Base-by-base conservation (phyloP, 2,329 filamentous ascomycete species). In the Apiospora saccharicola region DNA sequence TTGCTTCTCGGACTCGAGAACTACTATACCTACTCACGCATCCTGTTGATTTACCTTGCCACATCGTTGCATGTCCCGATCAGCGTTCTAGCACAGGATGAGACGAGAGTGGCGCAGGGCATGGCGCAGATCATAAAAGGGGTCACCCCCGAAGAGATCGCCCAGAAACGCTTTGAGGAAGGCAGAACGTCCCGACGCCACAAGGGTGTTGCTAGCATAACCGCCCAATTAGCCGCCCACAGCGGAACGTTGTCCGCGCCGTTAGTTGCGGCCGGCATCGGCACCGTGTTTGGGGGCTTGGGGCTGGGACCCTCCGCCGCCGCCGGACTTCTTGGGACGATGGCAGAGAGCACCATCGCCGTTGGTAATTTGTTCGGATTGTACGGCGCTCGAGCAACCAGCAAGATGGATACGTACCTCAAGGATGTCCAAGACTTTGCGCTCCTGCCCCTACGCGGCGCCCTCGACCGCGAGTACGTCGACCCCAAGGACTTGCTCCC, bases 351-450 rank as follows among this genome's bases (percentile, higher is more conserved):
- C 74, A 90, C 92, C 6, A 89, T 96, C 22, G 86, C 95, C 57
- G 92, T 98, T 43, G 96, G 95, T 22, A 90, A 93, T 49, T 85
- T 98, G 51, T 98, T 98, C 78, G 96, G 96, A 12, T 94, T 96
- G n/a, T 98, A 97, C 79, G 93, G 93, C 61, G 91, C 92, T 1
- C 90, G 92, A 47, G 95, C 97, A 87, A 93, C 93, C 0, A 90
- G 91, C 70, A 92, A 95, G 80, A 94, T 95, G 87, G 94, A 98
- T 75, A 87, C 92, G n/a, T 97, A 97, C 80, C 89, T 93, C 14
- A 91, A 91, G 76, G 94, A 98, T 75, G 92, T 98, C 22, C 91
- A 94, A 77, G 95, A 98, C 79, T 97, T 98, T 81, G 94, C 90
- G 0, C 94, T 98, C 77, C 83, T 98, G 14, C 93, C 94, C 0